Conservation (phyloP, 139 green algal species). For the Chlamydomonas applanata region DNA sequence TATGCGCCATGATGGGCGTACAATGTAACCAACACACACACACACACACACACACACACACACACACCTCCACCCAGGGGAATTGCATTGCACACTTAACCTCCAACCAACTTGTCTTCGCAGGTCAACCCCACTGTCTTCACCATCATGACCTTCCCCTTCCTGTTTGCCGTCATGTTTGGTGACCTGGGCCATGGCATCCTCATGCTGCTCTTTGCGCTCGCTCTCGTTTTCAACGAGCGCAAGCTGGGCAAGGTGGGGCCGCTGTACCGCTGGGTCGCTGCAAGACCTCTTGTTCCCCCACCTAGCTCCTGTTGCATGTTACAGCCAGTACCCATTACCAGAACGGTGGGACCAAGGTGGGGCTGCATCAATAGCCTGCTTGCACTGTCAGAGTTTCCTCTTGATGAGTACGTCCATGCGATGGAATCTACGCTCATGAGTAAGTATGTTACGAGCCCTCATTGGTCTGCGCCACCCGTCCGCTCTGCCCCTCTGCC, state of each 20-base stretch:
- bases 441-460: no score
- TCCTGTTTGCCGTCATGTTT: slow-evolving; percentile 99
- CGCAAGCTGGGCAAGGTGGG: slow-evolving; percentile 65
- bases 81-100: not conserved
- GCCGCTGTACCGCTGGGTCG: no score
- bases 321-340: slow-evolving; percentile 32
- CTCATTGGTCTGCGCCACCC: no score
- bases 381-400: no score
- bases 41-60: not conserved
- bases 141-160: slow-evolving; percentile 98
- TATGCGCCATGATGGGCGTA: no score
- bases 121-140: slow-evolving; percentile 94
- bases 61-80: not conserved
- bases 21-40: no score
- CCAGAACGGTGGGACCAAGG: not conserved
- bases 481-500: no score
- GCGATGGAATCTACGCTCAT: no score
- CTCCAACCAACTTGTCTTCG: not conserved
- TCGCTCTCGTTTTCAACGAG: slow-evolving; percentile 81
- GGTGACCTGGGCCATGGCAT: slow-evolving; percentile 49
- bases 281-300: no score
- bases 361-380: not conserved
- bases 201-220: slow-evolving; percentile 81
- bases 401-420: no score
- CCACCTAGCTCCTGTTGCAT: no score